Conservation (phyloP, 2,329 filamentous ascomycete species). For the Delphinella strobiligena region DNA sequence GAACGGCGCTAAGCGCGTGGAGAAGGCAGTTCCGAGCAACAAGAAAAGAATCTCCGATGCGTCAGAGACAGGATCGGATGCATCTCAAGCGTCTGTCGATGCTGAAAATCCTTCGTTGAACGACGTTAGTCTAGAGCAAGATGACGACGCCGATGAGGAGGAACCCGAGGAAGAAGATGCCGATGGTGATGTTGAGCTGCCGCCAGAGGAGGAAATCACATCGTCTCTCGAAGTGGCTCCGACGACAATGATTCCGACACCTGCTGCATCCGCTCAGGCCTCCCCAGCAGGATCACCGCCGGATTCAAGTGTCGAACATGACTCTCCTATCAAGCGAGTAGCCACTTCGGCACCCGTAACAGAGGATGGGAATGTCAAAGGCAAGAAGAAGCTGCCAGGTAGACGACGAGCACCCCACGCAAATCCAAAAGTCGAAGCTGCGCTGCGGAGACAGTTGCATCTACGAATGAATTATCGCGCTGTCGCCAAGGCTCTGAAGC, state of each 20-base stretch:
- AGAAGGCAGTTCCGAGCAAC: conserved; percentile 5
- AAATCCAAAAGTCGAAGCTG: conserved; percentile 32
- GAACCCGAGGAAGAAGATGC: conserved; percentile 4
- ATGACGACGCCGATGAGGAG: conserved; percentile 16
- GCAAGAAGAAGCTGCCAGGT: conserved; percentile 16
- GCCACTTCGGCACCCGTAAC: neutral
- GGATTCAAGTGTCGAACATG: conserved; percentile 5
- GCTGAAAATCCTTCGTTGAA: neutral
- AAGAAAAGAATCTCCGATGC: neutral
- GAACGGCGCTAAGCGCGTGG: conserved; percentile 10
- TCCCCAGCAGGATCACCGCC: conserved; percentile 4
- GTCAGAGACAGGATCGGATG: neutral
- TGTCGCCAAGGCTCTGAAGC: conserved; percentile 51
- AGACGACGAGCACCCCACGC: conserved; percentile 35
- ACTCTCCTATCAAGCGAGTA: conserved; percentile 2
- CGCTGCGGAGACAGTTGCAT: conserved; percentile 48
- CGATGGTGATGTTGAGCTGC: conserved; percentile 2
- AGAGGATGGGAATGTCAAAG: conserved; percentile 5
- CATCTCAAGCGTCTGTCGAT: neutral
- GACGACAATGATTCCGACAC: conserved; percentile 4
- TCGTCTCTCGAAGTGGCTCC: neutral
- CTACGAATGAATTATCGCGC: conserved; percentile 54
- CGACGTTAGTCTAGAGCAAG: conserved; percentile 10
- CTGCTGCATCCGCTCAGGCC: conserved; percentile 2
- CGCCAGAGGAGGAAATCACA: neutral